Conservation (phyloP, 164 flowering plant species). For the Kalanchoe fedtschenkoi region DNA sequence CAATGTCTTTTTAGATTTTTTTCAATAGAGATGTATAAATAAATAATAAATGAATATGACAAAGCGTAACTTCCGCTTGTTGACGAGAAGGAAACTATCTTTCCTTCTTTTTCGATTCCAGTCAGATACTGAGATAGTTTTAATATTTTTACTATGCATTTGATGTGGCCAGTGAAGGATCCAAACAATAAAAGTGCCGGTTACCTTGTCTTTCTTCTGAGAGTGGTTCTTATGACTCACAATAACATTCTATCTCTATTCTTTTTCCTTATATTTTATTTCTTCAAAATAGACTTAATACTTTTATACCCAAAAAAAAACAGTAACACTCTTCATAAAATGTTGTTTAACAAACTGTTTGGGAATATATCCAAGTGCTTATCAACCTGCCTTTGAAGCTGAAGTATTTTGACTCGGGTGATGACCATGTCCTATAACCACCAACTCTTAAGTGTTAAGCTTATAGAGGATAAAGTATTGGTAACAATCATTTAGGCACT, state of each 20-base stretch:
- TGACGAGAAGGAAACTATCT: not conserved
- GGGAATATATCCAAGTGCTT: too few relatives aligned
- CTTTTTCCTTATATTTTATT: slow-evolving; percentile 22
- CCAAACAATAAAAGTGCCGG: not conserved
- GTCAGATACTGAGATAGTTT: not conserved
- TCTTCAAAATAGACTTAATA: too few relatives aligned
- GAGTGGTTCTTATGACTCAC: not conserved
- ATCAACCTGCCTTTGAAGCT: too few relatives aligned
- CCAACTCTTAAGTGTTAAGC: too few relatives aligned
- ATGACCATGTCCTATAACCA: too few relatives aligned
- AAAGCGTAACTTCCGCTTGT: not conserved
- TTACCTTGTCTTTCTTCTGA: not conserved
- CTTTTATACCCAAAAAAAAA: not conserved
- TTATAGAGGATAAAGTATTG: too few relatives aligned
- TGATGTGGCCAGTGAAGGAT: not conserved
- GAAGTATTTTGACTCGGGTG: too few relatives aligned
- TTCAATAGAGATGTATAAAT: not conserved
- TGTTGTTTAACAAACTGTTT: too few relatives aligned
- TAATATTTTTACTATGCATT: not conserved
- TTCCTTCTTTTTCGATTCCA: not conserved
- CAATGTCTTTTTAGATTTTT: not conserved
- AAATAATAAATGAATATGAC: not conserved
- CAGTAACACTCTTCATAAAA: not conserved
- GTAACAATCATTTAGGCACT: too few relatives aligned
- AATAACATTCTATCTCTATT: not conserved